Evolutionary conservation across 495 filamentous ascomycete species (phyloP).

Genomic region (Astrothelium macrocarpum): DNA sequence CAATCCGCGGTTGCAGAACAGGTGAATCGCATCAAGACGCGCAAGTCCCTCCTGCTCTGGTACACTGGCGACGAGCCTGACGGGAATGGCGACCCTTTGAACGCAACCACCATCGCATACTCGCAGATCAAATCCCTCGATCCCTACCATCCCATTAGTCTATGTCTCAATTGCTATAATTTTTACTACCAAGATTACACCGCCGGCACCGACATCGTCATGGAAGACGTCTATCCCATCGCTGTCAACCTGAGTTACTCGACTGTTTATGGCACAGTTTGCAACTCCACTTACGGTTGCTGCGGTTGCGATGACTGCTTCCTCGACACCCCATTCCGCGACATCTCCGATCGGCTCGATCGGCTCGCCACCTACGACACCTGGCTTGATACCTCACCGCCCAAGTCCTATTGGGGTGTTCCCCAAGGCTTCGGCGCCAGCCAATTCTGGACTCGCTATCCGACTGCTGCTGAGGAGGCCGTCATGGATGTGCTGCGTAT

Average conservation of each 20-base stretch:
- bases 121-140: conserved; percentile 46
- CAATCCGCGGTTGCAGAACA: conserved; percentile 41
- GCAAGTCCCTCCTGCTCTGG: conserved; percentile 50
- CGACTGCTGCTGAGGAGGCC: conserved; percentile 45
- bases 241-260: conserved; percentile 44
- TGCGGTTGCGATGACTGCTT: conserved; percentile 65
- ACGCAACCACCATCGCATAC: conserved; percentile 34
- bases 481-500: conserved; percentile 51
- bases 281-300: conserved; percentile 58
- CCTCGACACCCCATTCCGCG: conserved; percentile 38
- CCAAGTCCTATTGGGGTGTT: conserved; percentile 50
- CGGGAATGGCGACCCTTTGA: conserved; percentile 51
- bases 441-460: conserved; percentile 51
- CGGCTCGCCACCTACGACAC: conserved; percentile 36
- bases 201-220: conserved; percentile 53
- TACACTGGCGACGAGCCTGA: conserved; percentile 65
- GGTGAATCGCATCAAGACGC: conserved; percentile 42
- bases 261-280: conserved; percentile 39
- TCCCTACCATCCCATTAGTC: conserved; percentile 58
- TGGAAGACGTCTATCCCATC: conserved; percentile 59
- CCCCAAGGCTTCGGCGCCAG: conserved; percentile 56
- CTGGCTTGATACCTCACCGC: conserved; percentile 29
- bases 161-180: conserved; percentile 61
- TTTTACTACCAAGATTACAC: conserved; percentile 58
- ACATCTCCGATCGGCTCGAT: conserved; percentile 48